Evolutionary conservation across 2,329 filamentous ascomycete genomes (phyloP).

Genomic region (Pestalotiopsis sp.): DNA sequence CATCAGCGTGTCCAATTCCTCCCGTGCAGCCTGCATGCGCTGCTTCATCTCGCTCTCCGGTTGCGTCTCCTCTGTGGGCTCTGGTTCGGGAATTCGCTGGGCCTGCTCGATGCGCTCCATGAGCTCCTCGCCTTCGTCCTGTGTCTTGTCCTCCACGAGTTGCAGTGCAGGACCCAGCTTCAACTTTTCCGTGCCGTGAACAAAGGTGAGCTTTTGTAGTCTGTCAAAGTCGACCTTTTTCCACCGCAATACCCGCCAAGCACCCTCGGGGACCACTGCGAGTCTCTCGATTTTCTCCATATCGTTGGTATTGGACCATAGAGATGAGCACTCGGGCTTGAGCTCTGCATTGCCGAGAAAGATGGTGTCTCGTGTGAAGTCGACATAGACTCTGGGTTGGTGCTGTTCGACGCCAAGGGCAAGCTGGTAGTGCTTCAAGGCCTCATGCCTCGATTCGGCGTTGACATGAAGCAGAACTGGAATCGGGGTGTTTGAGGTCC

Average conservation of each 20-base stretch:
- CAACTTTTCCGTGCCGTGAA: conserved; percentile 27
- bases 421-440: conserved; percentile 29
- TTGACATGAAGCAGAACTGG: conserved; percentile 33
- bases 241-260: conserved; percentile 30
- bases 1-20: conserved; percentile 30
- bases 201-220: conserved; percentile 31
- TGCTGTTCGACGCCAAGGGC: conserved; percentile 24
- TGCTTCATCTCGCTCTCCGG: conserved; percentile 24
- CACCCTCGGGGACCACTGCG: conserved; percentile 31
- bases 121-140: conserved; percentile 20
- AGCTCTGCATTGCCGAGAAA: conserved; percentile 31
- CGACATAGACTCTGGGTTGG: conserved; percentile 29
- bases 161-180: conserved; percentile 23
- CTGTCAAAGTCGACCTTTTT: conserved; percentile 25
- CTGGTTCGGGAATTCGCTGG: conserved; percentile 6
- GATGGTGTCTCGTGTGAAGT: conserved; percentile 30
- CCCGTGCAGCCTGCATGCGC: conserved; percentile 29
- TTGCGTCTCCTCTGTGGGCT: neutral
- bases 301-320: conserved; percentile 28
- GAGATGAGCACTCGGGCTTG: conserved; percentile 24
- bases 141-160: conserved; percentile 26
- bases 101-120: conserved; percentile 21
- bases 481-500: conserved; percentile 30
- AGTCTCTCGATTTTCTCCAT: conserved; percentile 25
- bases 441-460: conserved; percentile 31